Evolutionary conservation across 257 asterid species (phyloP), one percentile per base, ranked within the genome.

Genomic region (Lithospermum erythrorhizon): DNA sequence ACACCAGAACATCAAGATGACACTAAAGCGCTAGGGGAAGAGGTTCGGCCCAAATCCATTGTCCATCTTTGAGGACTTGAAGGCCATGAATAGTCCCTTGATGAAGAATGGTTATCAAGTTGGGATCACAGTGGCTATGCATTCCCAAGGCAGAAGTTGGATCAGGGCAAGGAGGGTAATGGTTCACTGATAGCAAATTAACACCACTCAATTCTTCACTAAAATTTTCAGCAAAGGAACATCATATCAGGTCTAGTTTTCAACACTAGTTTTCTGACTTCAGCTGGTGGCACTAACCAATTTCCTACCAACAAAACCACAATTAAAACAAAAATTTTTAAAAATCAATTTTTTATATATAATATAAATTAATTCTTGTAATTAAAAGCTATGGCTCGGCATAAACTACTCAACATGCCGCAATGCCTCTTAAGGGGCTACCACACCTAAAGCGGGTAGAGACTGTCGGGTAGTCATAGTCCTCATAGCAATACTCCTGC

Each of bases 111-210:
- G 78, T 87, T 8, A 83, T 58, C 66, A 83, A 75, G 72, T 78
- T 75, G 20, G 83, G 94, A 58, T 87, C 87, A 6, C 73, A 59
- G 57, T 87, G 95, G 20, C 62, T 72, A 13, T 78, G 70, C 70
- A 77, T 9, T 21, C 87, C 95, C 32, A 82, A 21, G 3, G 87
- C 70, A 53, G 68, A 64, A n/a, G 69, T 75, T 49, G 87, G 95
- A 55, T 86, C 85, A 4, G 93, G 89, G 76, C 93, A 86, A 3
- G 80, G 67, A 10, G 81, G 82, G 58, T 86, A 80, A 69, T 78
- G 62, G 60, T 79, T 82, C 0, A 74, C 84, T 0, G 86, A 68
- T 35, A 86, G 19, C 21, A 79, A 65, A 21, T 81, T 89, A 23
- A 49, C 68, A 60, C 69, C 75, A 47, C 75, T 76, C 6, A 78